Base-by-base conservation (phyloP, 1,139 yeast species). In the Zygoascus meyerae region DNA sequence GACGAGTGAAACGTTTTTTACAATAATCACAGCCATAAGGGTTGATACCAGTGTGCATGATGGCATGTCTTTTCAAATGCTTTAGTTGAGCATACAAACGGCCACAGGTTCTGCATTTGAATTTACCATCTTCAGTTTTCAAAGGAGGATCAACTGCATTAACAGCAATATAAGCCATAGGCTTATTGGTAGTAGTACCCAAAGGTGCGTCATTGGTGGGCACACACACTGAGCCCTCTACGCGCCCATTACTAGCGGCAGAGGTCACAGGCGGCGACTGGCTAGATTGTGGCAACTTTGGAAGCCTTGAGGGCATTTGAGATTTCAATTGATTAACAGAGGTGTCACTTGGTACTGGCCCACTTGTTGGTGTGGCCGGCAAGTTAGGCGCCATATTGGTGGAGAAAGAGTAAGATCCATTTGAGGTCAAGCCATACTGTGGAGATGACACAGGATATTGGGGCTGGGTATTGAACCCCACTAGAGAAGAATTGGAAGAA, bases 21-120 rank as follows among this genome's bases (percentile, higher is more conserved):
- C 65, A 62, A 50, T 51, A 52, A 3, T 52, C 52, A 47, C 65
- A 62, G 10, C 48, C 54, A 45, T 56, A 61, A 9, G 65, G 64
- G 14, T 57, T 50, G 31, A 59, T 56, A 15, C 65, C 65, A 10
- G 64, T 58, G 50, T 62, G 68, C 21, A 56, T 48, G 39, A 63
- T 52, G 56, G 58, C 53, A 42, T 64, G 68, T 10, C 68, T 56
- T 45, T 59, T 55, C 34, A 64, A 57, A 43, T 64, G 68, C 49
- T 64, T 64, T 34, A 58, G 56, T 42, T 64, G 65, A 15, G 62
- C 54, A 44, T 64, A 64, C 9, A 61, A 40, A 33, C 58, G 53
- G 31, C 54, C 50, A 48, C 68, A 64, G 42, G 49, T 48, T 30
- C 50, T 47, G 53, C 68, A 64, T 21, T 48, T 53, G 48, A 52